A percentile compares a stretch with the other conserved stretches of the same genome.
Evolutionary conservation across 75 land plant species (phyloP).

Genomic region (Pinus tabuliformis): DNA sequence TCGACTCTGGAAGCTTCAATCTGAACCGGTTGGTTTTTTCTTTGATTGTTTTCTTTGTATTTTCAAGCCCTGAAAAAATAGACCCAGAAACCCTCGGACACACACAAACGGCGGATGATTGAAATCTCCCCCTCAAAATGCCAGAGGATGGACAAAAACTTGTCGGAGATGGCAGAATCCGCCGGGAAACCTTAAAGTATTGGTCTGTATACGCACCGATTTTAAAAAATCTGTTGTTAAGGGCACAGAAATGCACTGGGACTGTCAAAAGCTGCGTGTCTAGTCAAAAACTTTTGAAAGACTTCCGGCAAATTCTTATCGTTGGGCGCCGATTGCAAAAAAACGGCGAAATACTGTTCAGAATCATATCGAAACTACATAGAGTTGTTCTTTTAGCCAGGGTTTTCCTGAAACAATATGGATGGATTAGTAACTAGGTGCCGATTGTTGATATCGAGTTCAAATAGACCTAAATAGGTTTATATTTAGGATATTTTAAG

Average conservation of each 20-base stretch:
- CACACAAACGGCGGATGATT: background rate
- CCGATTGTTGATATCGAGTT: too few relatives aligned
- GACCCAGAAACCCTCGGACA: background rate
- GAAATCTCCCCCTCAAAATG: background rate
- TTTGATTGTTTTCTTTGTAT: background rate
- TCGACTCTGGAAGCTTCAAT: background rate
- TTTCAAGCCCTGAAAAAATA: background rate
- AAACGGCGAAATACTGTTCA: too few relatives aligned
- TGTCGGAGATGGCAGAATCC: background rate
- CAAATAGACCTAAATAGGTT: too few relatives aligned
- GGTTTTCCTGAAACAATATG: too few relatives aligned
- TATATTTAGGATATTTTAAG: background rate
- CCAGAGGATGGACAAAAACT: background rate
- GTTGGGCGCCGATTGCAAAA: background rate
- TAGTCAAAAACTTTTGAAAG: background rate
- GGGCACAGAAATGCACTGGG: background rate
- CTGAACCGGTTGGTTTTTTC: slow-evolving; percentile 1
- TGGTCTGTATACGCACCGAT: background rate
- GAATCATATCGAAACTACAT: too few relatives aligned
- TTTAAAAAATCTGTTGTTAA: background rate
- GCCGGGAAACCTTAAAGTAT: background rate
- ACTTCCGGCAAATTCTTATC: background rate
- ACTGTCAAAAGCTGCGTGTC: background rate
- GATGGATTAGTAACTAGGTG: too few relatives aligned
- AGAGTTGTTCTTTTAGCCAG: too few relatives aligned